Base-by-base conservation (phyloP, 768 basidiomycete genomes). In the Cyclocybe cylindracea region DNA sequence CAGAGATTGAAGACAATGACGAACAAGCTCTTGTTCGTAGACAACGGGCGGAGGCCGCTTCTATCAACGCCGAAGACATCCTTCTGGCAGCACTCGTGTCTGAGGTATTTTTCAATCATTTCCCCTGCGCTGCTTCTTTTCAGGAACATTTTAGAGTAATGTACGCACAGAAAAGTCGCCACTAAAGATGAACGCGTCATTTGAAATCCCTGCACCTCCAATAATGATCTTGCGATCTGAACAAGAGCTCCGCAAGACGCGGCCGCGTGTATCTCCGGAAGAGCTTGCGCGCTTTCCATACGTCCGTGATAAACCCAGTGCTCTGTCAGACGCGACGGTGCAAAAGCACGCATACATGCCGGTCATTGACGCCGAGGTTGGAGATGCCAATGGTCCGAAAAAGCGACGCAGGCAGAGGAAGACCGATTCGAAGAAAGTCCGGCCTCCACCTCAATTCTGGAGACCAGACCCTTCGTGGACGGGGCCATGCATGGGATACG, bases 1-100 rank as follows among this genome's bases (percentile, higher is more conserved):
- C 81, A 1, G 77, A 77, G 31, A 69, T 58, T 4, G 83, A 84
- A 58, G 83, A 85, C 55, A 71, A 61, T 43, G 63, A 69, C 43
- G 56, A 34, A 10, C 69, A 75, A 56, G 82, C 82, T n/a, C 55
- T 68, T 39, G 60, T 70, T 45, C 77, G 83, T 43, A 63, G 61
- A 54, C 60, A 60, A 47, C 72, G 64, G 16, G 73, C 82, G 1
- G 42, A 67, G 49, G 66, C 67, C 4, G 68, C 67, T 24, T 74
- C 81, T 1, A 67, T 82, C 13, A 73, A 79, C 37, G 60, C 61
- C 14, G 59, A 65, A 14, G 61, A 58, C 51, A 50, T 78, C 19
- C 31, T 69, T 31, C 38, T 50, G 16, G 60, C 67, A 41, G 56
- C 70, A 40, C 49, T 51, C 19, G 39, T 52, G 45, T 39, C 51